Percentiles rank a stretch among this genome's conserved stretches.
phyloP scores from a whole-genome alignment of 2,329 filamentous ascomycete species.

The Pseudopithomyces maydicus region DNA sequence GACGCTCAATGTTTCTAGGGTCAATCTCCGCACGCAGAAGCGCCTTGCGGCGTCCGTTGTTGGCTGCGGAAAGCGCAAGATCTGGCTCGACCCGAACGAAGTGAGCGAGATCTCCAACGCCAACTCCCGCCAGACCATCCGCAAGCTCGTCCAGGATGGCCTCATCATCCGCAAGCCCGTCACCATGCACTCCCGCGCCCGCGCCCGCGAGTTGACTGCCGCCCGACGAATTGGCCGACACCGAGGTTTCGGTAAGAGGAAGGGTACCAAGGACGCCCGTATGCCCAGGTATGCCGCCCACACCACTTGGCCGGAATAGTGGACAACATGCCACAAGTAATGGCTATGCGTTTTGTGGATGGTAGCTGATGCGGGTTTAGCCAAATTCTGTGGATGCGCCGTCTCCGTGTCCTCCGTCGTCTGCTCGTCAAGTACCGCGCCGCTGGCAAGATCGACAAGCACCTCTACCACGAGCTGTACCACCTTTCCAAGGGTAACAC shows the following conservation, averaged over 20 bases:
- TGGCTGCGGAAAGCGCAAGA: conserved; percentile 99
- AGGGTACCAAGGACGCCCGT: conserved; percentile 99
- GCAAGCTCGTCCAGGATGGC: conserved; percentile 99
- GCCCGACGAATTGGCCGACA: conserved; percentile 95
- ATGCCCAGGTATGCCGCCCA: conserved; percentile 82
- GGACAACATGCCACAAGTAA: conserved; percentile 7
- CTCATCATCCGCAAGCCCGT: conserved; percentile 99
- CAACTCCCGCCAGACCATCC: conserved; percentile 99
- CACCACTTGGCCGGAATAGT: conserved; percentile 16
- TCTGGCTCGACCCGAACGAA: conserved; percentile 99
- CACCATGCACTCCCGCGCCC: conserved; percentile 98
- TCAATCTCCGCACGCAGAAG: conserved; percentile 99
- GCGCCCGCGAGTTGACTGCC: conserved; percentile 92
- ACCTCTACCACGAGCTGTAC: conserved; percentile 99
- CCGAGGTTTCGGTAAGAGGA: conserved; percentile 99
- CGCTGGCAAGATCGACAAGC: conserved; percentile 99
- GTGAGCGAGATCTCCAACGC: conserved; percentile 99
- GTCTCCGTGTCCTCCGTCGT: conserved; percentile 97
- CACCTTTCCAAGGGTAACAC: conserved; percentile 99
- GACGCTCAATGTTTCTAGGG: conserved; percentile 64
- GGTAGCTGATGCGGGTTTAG: conserved; percentile 55
- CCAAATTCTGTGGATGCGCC: conserved; percentile 99
- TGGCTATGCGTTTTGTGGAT: conserved; percentile 16
- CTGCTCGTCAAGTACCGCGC: conserved; percentile 99
- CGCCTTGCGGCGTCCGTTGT: conserved; percentile 98